phyloP scores from a whole-genome alignment of 768 basidiomycete genomes.

The Auriscalpium orientale region DNA sequence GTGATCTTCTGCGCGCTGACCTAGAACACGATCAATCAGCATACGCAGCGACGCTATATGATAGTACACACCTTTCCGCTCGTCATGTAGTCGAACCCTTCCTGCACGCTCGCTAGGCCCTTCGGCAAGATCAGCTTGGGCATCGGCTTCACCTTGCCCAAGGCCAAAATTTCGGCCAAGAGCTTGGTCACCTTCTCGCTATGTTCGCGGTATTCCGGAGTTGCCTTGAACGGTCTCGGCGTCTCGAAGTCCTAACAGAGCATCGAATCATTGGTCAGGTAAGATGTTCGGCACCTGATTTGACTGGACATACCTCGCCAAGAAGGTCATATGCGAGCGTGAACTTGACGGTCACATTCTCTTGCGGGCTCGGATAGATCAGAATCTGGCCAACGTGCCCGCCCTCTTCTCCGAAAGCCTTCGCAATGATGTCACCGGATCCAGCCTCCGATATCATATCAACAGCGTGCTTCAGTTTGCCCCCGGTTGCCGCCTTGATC shows the following conservation, averaged over 20 bases:
- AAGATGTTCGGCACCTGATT: too few species aligned
- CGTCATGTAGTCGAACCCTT: slow-evolving; percentile 21
- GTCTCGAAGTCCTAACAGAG: too few species aligned
- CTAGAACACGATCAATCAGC: background rate
- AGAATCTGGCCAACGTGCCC: too few species aligned
- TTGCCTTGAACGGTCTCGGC: too few species aligned
- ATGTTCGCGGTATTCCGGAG: too few species aligned
- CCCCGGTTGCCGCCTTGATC: slow-evolving; percentile 17
- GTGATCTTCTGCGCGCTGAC: slow-evolving; percentile 25
- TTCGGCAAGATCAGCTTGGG: slow-evolving; percentile 18
- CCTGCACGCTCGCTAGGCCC: slow-evolving; percentile 17
- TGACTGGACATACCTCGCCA: too few species aligned
- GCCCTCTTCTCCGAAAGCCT: background rate
- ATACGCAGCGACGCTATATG: too few species aligned
- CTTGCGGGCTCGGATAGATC: too few species aligned
- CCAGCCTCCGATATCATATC: slow-evolving; percentile 15
- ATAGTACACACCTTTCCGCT: slow-evolving; percentile 17
- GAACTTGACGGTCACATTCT: too few species aligned
- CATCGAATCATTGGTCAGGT: too few species aligned
- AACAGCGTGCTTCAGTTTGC: slow-evolving; percentile 4
- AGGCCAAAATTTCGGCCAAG: background rate
- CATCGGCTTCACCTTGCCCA: slow-evolving; percentile 9
- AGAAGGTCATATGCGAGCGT: too few species aligned
- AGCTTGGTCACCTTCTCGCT: too few species aligned
- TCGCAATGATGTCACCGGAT: background rate